Base-by-base conservation (phyloP, 768 basidiomycete genomes). In the Boletus reticulatus region DNA sequence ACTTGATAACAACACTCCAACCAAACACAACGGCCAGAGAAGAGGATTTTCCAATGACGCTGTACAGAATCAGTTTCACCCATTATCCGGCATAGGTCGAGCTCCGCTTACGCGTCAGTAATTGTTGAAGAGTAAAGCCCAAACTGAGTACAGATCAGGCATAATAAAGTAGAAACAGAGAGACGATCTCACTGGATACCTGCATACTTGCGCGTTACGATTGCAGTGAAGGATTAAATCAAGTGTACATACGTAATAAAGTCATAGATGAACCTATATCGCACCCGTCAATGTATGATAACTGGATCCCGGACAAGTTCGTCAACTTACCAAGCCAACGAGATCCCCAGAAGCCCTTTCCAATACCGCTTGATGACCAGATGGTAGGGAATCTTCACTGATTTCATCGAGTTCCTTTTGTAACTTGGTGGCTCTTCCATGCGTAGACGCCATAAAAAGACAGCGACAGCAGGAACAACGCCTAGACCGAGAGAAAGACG, bases 1-100 rank as follows among this genome's bases (percentile, higher is more conserved):
- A 90, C 90, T 90, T 89, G 75, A 93, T 88, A 29, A 94, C 84
- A 42, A 89, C 85, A 59, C 80, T 83, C 94, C 92, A 94, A 17
- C 92, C 92, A 58, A 94, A 85, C 13, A 88, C 78, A 43, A 87
- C 78, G 7, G 74, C 67, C 20, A 94, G 75, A 9, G 83, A 76
- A 11, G 67, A 64, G 31, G 71, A 68, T 27, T 73, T 70, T 37
- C 86, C 84, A 16, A 84, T 85, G 53, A 93, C 78, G 52, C 85
- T 89, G 52, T 24, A 51, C 52, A 39, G 14, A 11, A 20, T 57
- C 27, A 51, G 42, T 20, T 43, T 43, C n/a, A 51, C 34, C 34
- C 19, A 10, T 29, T 24, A 17, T 19, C 17, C 19, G 12, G 19
- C 16, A 50, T 48, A 24, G 20, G 27, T 11, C 34, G 41, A 36